Evolutionary conservation across 176 grass and related monocot species (phyloP).

Genomic region (Aegilops sharonensis): DNA sequence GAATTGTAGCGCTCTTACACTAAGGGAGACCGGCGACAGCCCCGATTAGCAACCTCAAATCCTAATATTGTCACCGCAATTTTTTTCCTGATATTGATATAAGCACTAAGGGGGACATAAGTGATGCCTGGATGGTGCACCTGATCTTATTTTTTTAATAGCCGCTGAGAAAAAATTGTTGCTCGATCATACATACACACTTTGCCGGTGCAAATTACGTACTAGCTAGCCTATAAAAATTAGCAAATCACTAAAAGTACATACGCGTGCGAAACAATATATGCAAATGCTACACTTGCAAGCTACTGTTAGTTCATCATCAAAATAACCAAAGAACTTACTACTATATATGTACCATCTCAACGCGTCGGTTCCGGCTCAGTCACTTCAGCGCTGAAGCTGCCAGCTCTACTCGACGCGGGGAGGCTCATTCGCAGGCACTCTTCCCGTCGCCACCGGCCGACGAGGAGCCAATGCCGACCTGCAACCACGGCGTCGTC

Average conservation of each 20-base stretch:
- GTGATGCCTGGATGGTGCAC: neutral
- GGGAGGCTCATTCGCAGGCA: neutral
- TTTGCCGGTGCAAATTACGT: neutral
- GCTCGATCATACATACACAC: neutral
- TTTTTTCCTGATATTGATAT: too few species aligned
- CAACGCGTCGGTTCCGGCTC: neutral
- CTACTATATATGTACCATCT: neutral
- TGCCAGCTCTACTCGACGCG: neutral
- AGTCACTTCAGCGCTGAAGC: neutral
- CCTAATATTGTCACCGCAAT: too few species aligned
- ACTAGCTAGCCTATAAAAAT: neutral
- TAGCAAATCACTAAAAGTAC: neutral
- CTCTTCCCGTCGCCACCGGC: slow-evolving; percentile 26
- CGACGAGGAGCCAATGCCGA: slow-evolving; percentile 67
- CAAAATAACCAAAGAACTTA: slow-evolving; percentile 2
- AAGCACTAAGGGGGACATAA: too few species aligned
- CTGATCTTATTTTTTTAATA: neutral
- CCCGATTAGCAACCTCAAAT: too few species aligned
- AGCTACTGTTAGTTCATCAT: slow-evolving; percentile 23
- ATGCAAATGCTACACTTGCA: neutral
- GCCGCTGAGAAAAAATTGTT: neutral
- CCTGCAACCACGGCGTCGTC: slow-evolving; percentile 66
- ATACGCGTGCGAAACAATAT: neutral
- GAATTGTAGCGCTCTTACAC: too few species aligned
- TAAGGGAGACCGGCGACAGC: too few species aligned